Evolutionary conservation across 2,329 filamentous ascomycete genomes (phyloP).

Genomic region (Penicillium sp.): DNA sequence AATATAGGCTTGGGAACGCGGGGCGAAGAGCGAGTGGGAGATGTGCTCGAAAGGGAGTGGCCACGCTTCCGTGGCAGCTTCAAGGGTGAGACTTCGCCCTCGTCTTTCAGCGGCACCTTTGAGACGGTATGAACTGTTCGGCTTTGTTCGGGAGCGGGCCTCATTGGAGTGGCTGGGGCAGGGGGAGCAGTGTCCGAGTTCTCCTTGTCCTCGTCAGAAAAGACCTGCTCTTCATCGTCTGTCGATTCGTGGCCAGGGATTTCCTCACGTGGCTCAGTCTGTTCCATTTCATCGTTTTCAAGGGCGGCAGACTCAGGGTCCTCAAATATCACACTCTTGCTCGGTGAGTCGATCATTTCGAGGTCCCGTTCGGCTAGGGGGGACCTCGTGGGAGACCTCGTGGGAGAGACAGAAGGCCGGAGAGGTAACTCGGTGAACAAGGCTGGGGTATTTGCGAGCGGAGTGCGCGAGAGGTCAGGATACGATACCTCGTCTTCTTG

Average conservation of each 20-base stretch:
- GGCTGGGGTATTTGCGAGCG: slow-evolving; percentile 19
- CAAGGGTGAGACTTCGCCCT: slow-evolving; percentile 52
- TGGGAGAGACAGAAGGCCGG: not conserved
- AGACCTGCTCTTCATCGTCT: slow-evolving; percentile 12
- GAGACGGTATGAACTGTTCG: slow-evolving; percentile 69
- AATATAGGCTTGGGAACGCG: slow-evolving; percentile 26
- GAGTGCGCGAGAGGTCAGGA: slow-evolving; percentile 19
- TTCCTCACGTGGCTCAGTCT: not conserved
- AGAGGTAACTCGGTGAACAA: slow-evolving; percentile 17
- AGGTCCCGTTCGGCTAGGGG: slow-evolving; percentile 7
- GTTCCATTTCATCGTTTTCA: slow-evolving; percentile 7
- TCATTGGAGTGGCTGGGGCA: slow-evolving; percentile 57
- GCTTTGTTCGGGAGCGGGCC: slow-evolving; percentile 45
- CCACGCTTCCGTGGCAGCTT: slow-evolving; percentile 47
- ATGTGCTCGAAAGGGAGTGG: slow-evolving; percentile 54
- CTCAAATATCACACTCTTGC: slow-evolving; percentile 23
- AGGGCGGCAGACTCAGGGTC: slow-evolving; percentile 12
- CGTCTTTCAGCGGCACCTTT: slow-evolving; percentile 72
- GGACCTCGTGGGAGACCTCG: not conserved
- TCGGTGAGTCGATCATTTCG: slow-evolving; percentile 11
- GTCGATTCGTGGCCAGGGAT: not conserved
- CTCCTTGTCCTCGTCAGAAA: slow-evolving; percentile 29
- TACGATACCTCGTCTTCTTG: slow-evolving; percentile 19
- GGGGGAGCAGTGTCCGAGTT: slow-evolving; percentile 19
- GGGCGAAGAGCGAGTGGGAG: slow-evolving; percentile 33